Evolutionary conservation across 2,329 filamentous ascomycete genomes (phyloP).

Genomic region (Beauveria scarabaeidicola): DNA sequence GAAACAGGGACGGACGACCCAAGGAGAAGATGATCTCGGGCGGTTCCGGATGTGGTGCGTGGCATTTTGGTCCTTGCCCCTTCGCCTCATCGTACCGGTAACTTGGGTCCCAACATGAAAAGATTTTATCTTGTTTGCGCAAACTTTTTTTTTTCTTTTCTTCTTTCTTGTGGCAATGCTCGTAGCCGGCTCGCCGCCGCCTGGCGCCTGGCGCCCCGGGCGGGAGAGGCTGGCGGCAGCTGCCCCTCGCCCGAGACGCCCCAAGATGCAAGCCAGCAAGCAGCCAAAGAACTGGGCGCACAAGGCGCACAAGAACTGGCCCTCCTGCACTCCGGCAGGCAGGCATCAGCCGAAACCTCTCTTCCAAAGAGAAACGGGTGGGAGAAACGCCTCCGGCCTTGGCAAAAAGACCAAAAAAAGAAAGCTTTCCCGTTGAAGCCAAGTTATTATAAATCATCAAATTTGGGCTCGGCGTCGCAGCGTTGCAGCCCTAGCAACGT

Average conservation of each 20-base stretch:
- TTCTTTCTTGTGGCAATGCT: too few relatives aligned
- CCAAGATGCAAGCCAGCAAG: too few relatives aligned
- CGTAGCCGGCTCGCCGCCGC: neutral
- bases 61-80: neutral
- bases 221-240: neutral
- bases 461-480: neutral
- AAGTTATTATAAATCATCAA: neutral
- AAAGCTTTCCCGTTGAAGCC: neutral
- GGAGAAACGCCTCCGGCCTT: neutral
- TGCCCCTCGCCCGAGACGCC: neutral
- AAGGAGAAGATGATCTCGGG: neutral
- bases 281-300: too few relatives aligned
- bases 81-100: neutral
- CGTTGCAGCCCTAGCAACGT: neutral
- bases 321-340: too few relatives aligned
- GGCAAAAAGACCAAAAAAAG: neutral
- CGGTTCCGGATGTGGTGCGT: neutral
- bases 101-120: neutral
- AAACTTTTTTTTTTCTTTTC: too few relatives aligned
- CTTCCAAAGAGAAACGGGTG: neutral
- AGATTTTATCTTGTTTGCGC: too few relatives aligned
- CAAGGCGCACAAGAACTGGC: too few relatives aligned
- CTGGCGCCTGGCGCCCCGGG: neutral
- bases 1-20: neutral
- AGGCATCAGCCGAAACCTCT: too few relatives aligned